Conservation (phyloP, 805 yeast genomes). For the Schizosaccharomyces osmophilus region DNA sequence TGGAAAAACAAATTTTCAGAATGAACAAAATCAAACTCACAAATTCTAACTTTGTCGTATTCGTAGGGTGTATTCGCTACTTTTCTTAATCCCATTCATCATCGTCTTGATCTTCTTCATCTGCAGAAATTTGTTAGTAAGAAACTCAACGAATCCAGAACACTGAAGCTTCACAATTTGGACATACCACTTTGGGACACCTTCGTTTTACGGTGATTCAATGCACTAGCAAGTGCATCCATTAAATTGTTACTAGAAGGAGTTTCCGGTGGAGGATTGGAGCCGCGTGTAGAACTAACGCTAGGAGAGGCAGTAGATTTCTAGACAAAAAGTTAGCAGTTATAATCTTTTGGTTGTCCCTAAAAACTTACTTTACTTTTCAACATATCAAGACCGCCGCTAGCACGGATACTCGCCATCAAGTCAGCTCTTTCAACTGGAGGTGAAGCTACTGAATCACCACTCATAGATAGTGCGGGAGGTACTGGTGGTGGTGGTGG, state of each 20-base stretch:
- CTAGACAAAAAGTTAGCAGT: neutral
- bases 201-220: slow-evolving; percentile 56
- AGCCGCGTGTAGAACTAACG: neutral
- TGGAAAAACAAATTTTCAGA: neutral
- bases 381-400: slow-evolving; percentile 47
- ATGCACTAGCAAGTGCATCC: slow-evolving; percentile 71
- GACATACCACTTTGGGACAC: slow-evolving; percentile 31
- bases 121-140: slow-evolving; percentile 1
- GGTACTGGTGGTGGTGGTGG: slow-evolving; percentile 8
- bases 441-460: slow-evolving; percentile 9
- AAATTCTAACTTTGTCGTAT: neutral
- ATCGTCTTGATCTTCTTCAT: slow-evolving; percentile 4
- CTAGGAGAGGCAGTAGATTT: neutral
- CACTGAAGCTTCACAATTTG: neutral
- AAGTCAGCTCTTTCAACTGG: slow-evolving; percentile 47
- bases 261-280: neutral
- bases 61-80: neutral
- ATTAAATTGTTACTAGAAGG: slow-evolving; percentile 41
- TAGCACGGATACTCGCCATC: slow-evolving; percentile 61
- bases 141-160: neutral
- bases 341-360: neutral
- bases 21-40: no score
- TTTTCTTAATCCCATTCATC: slow-evolving; percentile 4
- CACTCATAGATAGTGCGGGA: slow-evolving; percentile 4
- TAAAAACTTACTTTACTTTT: slow-evolving; percentile 17